Conservation (phyloP, 148 eudicot species). For the Rhododendron griersonianum region DNA sequence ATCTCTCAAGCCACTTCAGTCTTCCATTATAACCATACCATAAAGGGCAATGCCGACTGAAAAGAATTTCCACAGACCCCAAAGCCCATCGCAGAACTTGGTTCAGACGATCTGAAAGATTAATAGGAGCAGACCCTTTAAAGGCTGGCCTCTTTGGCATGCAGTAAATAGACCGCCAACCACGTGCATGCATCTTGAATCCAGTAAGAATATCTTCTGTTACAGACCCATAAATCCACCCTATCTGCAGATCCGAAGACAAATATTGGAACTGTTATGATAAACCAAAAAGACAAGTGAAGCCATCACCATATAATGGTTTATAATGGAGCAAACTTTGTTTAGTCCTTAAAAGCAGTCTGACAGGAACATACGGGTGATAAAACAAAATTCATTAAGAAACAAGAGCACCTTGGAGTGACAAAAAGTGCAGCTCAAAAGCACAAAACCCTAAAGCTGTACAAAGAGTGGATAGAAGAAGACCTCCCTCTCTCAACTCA, state of each 20-base stretch:
- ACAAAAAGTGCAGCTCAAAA: neutral
- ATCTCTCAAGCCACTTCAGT: constrained; percentile 72
- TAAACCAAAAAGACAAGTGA: neutral
- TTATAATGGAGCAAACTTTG: neutral
- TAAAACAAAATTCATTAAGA: neutral
- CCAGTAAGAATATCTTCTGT: constrained; percentile 94
- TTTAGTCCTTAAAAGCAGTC: neutral
- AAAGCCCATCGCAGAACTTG: constrained; percentile 92
- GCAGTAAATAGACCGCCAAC: constrained; percentile 84
- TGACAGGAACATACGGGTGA: neutral
- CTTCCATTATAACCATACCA: constrained; percentile 76
- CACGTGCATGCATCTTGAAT: constrained; percentile 89
- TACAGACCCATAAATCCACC: constrained; percentile 90
- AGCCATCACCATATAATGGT: neutral
- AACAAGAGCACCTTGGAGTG: neutral
- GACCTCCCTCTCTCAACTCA: neutral
- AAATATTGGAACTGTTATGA: neutral
- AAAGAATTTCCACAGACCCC: constrained; percentile 79
- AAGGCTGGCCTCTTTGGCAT: constrained; percentile 80
- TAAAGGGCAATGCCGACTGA: constrained; percentile 79
- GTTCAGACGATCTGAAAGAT: constrained; percentile 83
- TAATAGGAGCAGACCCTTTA: constrained; percentile 88
- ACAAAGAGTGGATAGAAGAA: neutral
- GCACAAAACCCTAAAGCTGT: neutral
- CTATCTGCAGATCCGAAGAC: constrained; percentile 47